Conservation (phyloP, 108 stramenopile genomes). For the Fistulifera pelliculosa region DNA sequence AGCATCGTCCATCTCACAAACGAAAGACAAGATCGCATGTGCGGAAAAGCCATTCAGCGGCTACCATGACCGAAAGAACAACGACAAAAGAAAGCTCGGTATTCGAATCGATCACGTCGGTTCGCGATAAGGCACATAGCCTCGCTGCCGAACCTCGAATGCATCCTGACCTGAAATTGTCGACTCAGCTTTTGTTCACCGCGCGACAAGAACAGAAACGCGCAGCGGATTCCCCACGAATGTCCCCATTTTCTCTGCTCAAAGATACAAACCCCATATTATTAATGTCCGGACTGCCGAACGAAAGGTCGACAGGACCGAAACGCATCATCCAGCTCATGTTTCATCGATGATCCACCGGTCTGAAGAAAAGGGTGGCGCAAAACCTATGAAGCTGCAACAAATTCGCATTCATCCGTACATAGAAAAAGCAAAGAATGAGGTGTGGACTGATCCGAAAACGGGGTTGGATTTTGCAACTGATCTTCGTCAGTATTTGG, state of each 20-base stretch:
- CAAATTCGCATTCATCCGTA: constrained; percentile 70
- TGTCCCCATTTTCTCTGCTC: constrained; percentile 7
- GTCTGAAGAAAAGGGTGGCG: neutral
- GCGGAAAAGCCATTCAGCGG: too few species aligned
- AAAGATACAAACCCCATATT: constrained; percentile 29
- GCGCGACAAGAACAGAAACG: neutral
- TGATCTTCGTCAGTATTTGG: constrained; percentile 62
- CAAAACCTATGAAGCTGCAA: constrained; percentile 6
- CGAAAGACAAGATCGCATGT: too few species aligned
- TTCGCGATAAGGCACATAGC: neutral
- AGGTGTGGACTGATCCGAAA: constrained; percentile 61
- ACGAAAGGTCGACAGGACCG: constrained; percentile 1
- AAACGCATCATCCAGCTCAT: constrained; percentile 4
- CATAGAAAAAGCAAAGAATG: constrained; percentile 54
- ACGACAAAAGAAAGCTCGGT: neutral
- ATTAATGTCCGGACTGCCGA: constrained; percentile 6
- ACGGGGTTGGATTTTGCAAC: constrained; percentile 66
- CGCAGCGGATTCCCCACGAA: neutral
- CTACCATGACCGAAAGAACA: neutral
- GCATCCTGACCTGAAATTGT: constrained; percentile 7
- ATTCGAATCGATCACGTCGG: neutral
- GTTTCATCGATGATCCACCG: constrained; percentile 1
- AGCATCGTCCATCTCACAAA: too few species aligned
- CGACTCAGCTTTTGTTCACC: constrained; percentile 8
- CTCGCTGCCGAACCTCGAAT: constrained; percentile 3